Percentiles rank a stretch among this genome's conserved stretches.
Evolutionary conservation across 2,329 filamentous ascomycete species (phyloP).

Genomic region (Scleromitrula shiraiana): DNA sequence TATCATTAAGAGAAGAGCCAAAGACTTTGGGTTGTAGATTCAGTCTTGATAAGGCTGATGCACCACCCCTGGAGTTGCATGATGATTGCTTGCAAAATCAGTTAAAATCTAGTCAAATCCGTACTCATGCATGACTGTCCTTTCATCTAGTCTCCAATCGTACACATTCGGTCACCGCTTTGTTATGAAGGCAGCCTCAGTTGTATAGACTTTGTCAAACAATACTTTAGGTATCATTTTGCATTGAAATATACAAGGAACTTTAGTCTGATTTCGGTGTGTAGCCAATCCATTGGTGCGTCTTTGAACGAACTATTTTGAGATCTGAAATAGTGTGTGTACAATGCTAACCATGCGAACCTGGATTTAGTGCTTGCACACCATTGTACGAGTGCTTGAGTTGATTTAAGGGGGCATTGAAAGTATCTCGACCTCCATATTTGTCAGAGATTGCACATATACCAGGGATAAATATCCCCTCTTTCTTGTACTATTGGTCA

Average conservation of each 20-base stretch:
- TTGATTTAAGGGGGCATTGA: too few species aligned
- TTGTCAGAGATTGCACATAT: too few species aligned
- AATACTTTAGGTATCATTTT: not conserved
- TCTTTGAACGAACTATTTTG: too few species aligned
- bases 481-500: too few species aligned
- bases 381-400: too few species aligned
- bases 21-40: not conserved
- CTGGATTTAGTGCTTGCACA: too few species aligned
- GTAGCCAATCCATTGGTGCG: too few species aligned
- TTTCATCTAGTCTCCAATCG: not conserved
- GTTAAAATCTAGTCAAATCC: not conserved
- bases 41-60: constrained; percentile 6
- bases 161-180: not conserved
- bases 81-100: not conserved
- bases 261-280: constrained; percentile 1
- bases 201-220: not conserved
- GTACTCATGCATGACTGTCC: not conserved
- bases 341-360: too few species aligned
- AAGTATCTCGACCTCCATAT: too few species aligned
- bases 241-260: not conserved
- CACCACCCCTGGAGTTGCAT: constrained; percentile 6
- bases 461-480: too few species aligned
- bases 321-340: too few species aligned
- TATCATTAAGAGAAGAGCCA: not conserved
- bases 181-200: too few species aligned